A percentile compares a stretch with the other conserved stretches of the same genome.
phyloP scores from a whole-genome alignment of 768 basidiomycete genomes.

The Kwoniella bestiolae region DNA sequence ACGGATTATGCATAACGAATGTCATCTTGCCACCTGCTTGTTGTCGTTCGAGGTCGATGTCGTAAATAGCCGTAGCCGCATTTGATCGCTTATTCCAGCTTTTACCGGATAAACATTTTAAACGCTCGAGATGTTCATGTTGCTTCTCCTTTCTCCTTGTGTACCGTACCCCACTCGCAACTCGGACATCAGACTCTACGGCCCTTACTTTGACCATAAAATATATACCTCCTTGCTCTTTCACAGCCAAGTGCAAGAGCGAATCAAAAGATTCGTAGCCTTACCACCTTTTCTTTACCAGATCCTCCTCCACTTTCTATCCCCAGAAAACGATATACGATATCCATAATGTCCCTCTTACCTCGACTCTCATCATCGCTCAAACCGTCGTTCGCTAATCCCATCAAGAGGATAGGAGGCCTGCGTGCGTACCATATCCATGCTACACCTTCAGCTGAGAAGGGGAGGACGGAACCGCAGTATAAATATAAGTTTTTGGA shows the following conservation, averaged over 20 bases:
- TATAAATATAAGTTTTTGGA: conserved; percentile 63
- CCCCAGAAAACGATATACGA: not conserved
- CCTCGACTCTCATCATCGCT: not conserved
- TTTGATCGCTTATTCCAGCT: not conserved
- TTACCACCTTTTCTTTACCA: too few relatives aligned
- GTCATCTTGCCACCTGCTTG: too few relatives aligned
- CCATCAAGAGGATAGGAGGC: not conserved
- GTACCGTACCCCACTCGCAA: too few relatives aligned
- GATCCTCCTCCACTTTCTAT: not conserved
- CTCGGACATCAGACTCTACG: too few relatives aligned
- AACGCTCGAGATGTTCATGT: not conserved
- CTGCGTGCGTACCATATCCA: conserved; percentile 13
- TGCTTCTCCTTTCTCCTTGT: not conserved
- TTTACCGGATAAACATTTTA: not conserved
- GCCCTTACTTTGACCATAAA: too few relatives aligned
- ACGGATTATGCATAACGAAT: too few relatives aligned
- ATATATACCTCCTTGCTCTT: too few relatives aligned
- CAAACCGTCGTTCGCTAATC: not conserved
- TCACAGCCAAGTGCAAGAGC: too few relatives aligned
- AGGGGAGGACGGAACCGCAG: conserved; percentile 26
- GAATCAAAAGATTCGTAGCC: too few relatives aligned
- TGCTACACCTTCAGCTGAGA: conserved; percentile 20
- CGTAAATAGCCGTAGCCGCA: not conserved
- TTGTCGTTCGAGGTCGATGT: too few relatives aligned
- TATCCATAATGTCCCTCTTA: not conserved